These are phyloP conservation scores for Rhodotorula graminis DNA, from an alignment of 768 basidiomycete species.

Conservation along the genomic window DNA sequence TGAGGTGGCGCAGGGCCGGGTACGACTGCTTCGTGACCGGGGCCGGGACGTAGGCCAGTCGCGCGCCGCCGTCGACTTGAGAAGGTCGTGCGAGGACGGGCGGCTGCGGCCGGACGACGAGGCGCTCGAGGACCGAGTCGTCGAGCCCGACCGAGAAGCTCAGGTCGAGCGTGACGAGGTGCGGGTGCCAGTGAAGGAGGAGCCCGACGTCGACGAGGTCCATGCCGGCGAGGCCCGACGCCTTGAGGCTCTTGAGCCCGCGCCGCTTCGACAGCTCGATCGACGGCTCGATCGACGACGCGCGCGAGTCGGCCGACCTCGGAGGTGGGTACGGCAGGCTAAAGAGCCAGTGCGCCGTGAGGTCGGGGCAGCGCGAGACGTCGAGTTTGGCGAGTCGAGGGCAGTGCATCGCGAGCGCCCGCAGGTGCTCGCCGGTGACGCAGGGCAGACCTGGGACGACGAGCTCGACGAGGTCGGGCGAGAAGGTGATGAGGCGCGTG, in stretches of 20 bases:
- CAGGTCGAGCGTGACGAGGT: slow-evolving; percentile 44
- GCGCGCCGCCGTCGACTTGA: slow-evolving; percentile 43
- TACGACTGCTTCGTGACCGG: slow-evolving; percentile 53
- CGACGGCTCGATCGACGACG: not conserved
- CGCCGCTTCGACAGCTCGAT: not conserved
- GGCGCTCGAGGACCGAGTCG: not conserved
- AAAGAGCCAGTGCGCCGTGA: slow-evolving; percentile 52
- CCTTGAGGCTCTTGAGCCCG: slow-evolving; percentile 58
- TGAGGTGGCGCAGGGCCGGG: slow-evolving; percentile 67
- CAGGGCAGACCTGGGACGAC: slow-evolving; percentile 64
- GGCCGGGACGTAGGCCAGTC: slow-evolving; percentile 48
- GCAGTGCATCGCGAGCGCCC: slow-evolving; percentile 60
- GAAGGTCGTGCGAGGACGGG: slow-evolving; percentile 59
- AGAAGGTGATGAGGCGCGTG: slow-evolving; percentile 64
- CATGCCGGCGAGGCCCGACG: slow-evolving; percentile 60
- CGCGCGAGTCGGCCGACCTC: slow-evolving; percentile 42
- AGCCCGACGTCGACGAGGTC: slow-evolving; percentile 41
- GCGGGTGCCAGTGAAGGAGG: slow-evolving; percentile 45
- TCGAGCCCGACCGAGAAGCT: not conserved
- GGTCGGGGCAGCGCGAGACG: slow-evolving; percentile 64
- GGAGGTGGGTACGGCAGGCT: slow-evolving; percentile 49
- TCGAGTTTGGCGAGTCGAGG: slow-evolving; percentile 60
- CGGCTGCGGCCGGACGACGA: slow-evolving; percentile 47
- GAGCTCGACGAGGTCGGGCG: slow-evolving; percentile 63
- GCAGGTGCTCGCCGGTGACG: slow-evolving; percentile 71